A percentile compares a stretch with the other conserved stretches of the same genome.
phyloP scores from a whole-genome alignment of 2,329 filamentous ascomycete genomes.

The Mariannaea elegans region DNA sequence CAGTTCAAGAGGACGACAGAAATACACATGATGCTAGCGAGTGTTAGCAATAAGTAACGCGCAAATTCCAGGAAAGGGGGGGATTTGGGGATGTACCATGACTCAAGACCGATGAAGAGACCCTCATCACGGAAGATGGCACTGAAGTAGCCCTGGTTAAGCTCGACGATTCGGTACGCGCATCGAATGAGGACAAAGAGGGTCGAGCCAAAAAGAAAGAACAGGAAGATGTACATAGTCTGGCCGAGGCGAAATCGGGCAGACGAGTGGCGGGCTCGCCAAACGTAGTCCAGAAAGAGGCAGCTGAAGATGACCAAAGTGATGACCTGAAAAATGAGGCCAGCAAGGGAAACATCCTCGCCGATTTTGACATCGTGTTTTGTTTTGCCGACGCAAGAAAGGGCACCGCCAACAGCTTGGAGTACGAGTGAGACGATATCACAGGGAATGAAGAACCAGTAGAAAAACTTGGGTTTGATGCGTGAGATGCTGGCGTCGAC shows the following conservation, averaged over 20 bases:
- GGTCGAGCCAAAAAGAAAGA: conserved; percentile 59
- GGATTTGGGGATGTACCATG: conserved; percentile 25
- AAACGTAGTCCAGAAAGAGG: conserved; percentile 54
- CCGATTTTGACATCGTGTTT: conserved; percentile 44
- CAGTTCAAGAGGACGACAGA: neutral
- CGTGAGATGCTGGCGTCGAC: conserved; percentile 37
- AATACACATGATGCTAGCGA: neutral
- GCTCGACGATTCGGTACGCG: conserved; percentile 66
- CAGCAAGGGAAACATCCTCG: conserved; percentile 59
- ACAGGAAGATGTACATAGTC: conserved; percentile 56
- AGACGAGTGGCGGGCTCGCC: conserved; percentile 39
- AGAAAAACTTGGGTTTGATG: conserved; percentile 32
- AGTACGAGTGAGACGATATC: conserved; percentile 61
- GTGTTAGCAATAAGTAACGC: neutral
- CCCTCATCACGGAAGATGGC: conserved; percentile 35
- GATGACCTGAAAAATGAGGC: conserved; percentile 60
- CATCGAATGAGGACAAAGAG: conserved; percentile 65
- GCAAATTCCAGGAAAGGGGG: neutral
- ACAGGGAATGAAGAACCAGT: conserved; percentile 49
- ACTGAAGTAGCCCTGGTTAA: conserved; percentile 61
- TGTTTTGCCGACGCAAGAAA: conserved; percentile 51
- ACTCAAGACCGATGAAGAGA: conserved; percentile 39
- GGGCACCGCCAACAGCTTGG: conserved; percentile 60
- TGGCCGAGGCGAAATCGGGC: conserved; percentile 41
- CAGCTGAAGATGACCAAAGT: conserved; percentile 56